Base-by-base conservation (phyloP, 1,284 basidiomycete species). In the Leccinum laetum region DNA sequence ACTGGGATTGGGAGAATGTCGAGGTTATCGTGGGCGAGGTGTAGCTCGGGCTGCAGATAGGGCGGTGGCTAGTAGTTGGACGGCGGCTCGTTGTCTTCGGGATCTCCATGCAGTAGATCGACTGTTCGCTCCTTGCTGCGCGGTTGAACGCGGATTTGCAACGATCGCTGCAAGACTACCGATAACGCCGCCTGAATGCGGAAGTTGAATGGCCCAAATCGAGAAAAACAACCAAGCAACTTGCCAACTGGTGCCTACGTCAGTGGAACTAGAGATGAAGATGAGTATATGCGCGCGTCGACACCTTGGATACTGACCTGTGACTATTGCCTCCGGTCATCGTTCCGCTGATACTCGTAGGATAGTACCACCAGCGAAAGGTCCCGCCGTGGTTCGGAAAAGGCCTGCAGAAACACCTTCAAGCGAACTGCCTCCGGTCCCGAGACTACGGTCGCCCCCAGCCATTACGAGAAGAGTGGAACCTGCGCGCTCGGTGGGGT, bases 281-380 rank as follows among this genome's bases (percentile, higher is more conserved):
- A 26, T n/a, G 39, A 41, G 29, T 6, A 11, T 46, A 5, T 9
- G 56, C 2, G 32, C 58, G 41, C 62, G 60, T 41, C 14, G 7
- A 41, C 41, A 44, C 58, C 63, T 61, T 55, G 60, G 60, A 65
- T 56, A 77, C 72, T 63, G 37, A 78, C 75, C 76, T 70, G 7
- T 61, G 24, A 1, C 53, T 18, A 16, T 62, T 58, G n/a, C 26
- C 62, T 14, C 68, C 67, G 9, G 75, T 70, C 24, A 74, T 77
- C 46, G 58, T 70, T 60, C 41, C 75, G 58, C 67, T 71, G 11
- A 80, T 78, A 58, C 81, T 83, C 0, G 91, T 92, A 0, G 90
- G 86, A 73, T 90, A 91, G 57, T 13, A 37, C 89, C 90, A 44
- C 92, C 92, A 18, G 91, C 92, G 8, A 91, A 89, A 60, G 79